phyloP scores from a whole-genome alignment of 2,329 filamentous ascomycete genomes.

The Hirsutella rhossiliensis region DNA sequence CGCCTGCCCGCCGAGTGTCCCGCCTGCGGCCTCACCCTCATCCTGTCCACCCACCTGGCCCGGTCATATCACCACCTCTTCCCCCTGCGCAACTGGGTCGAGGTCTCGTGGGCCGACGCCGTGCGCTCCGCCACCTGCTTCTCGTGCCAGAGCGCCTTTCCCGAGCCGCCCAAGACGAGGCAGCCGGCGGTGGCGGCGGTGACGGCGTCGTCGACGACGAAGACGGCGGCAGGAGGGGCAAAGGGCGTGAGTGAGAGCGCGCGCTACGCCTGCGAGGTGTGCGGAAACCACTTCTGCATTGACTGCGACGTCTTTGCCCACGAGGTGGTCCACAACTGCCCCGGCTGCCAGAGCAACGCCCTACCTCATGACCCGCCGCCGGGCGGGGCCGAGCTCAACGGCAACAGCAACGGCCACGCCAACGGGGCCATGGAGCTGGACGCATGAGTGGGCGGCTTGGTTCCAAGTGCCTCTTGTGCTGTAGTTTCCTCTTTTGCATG shows the following conservation, averaged over 20 bases:
- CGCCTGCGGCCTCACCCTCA: constrained; percentile 79
- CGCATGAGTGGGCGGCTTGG: constrained; percentile 5
- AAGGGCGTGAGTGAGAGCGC: constrained; percentile 74
- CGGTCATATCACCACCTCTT: constrained; percentile 92
- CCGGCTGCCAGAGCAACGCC: constrained; percentile 60
- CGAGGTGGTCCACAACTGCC: constrained; percentile 90
- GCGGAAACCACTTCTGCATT: constrained; percentile 86
- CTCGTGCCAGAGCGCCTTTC: constrained; percentile 66
- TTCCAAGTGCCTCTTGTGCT: too few relatives aligned
- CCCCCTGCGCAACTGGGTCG: constrained; percentile 78
- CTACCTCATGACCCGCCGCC: neutral
- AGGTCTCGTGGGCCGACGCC: constrained; percentile 74
- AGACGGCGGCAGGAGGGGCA: constrained; percentile 3
- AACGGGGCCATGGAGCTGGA: constrained; percentile 33
- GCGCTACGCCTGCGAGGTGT: constrained; percentile 82
- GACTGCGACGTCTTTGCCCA: constrained; percentile 96
- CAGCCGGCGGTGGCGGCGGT: neutral
- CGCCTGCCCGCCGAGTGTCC: constrained; percentile 83
- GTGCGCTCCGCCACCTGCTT: constrained; percentile 54
- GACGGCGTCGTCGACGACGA: neutral
- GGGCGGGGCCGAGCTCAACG: constrained; percentile 5
- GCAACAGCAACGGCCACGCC: constrained; percentile 13
- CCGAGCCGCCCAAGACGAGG: constrained; percentile 26
- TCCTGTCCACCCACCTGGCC: constrained; percentile 85
- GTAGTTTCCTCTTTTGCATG: too few relatives aligned